Evolutionary conservation across 108 stramenopile genomes (phyloP), one percentile per base, ranked within the genome.

Genomic region (Conticribra guillardii): DNA sequence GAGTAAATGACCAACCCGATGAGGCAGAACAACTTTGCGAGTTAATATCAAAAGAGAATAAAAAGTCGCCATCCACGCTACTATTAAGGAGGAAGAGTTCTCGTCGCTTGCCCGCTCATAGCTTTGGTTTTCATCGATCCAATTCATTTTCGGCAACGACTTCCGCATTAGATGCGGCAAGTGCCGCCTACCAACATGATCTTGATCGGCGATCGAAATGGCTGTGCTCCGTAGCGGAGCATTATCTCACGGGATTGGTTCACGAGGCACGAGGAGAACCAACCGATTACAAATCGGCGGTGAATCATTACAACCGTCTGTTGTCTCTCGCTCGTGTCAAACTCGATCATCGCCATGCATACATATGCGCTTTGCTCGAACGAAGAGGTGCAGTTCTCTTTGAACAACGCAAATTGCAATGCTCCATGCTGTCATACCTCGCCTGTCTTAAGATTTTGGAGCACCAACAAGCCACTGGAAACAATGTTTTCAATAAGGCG

Each of bases 371-470:
- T 18, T 18, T 80, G 31, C 67, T 80, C 2, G 72, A 80, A 67
- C 41, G 73, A 23, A 67, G 79, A 28, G 79, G 79, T 5, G 72
- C 66, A 9, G 79, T 74, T 2, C 26, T 80, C 17, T 80, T 80
- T 31, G 67, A 73, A 49, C 72, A 80, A 32, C 51, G 73, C 14
- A 74, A 74, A 27, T 50, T 80, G n/a, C 79, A 80, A 22, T 74
- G 73, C 16, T 74, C 79, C 24, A 74, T 80, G 73, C 73, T 80
- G 1, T 80, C 79, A 28, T 74, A 80, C 45, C 73, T 74, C 24
- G 79, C 79, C 3, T 74, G 73, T 57, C 79, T 80, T 23, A 73
- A 80, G 28, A 71, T 80, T 21, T 22, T 80, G 41, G 79, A 80
- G 63, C 60, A 74, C 54, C 79, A 80, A 55, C 63, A 78, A 54